Base-by-base conservation (phyloP, 192 early-diverging fungal genomes). In the Coemansia aciculifera region DNA sequence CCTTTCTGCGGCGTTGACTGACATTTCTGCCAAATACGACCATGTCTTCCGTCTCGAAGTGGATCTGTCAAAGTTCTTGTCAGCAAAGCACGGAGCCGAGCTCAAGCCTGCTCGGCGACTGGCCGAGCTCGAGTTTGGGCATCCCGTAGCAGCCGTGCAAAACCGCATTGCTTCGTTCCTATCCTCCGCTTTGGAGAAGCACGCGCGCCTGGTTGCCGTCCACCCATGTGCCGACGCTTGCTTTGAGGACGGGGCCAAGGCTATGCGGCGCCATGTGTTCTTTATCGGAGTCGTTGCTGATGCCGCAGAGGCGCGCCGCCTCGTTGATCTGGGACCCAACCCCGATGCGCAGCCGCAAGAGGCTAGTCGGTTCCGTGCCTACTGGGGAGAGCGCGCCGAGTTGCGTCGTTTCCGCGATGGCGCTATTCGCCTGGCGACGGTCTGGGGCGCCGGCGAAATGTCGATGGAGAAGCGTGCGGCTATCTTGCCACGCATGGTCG, bases 321-420 rank as follows among this genome's bases (percentile, higher is more conserved):
- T 93, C 27, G 93, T 99, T 0, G 95, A 95, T 71, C 83, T 91
- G 71, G 97, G 97, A 0, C 97, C 97, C 11, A 77, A 73, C 37
- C 85, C 89, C 38, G 89, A 92, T 15, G 90, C 92, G 34, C 87
- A 95, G 52, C 79, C 77, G 32, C 84, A 85, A 23, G 88, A 82
- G 11, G 84, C 88, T 5, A 82, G 82, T 10, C 86, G 78, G 19
- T 98, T 96, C 85, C 83, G 88, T 9, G 71, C 81, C 27, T 81
- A 95, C 36, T 99, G 97, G 97, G 97, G 97, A n/a, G 86, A 82
- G 39, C 90, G 89, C 37, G 86, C 93, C 3, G 95, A 97, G 71
- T 74, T 96, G 59, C 90, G 97, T 34, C 90, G 97, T 15, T 99
- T 98, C 88, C 90, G 94, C 71, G 94, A 99, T 71, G 95, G 94